Base-by-base conservation (phyloP, 169 alveolate genomes). In the Fabrea salina region DNA sequence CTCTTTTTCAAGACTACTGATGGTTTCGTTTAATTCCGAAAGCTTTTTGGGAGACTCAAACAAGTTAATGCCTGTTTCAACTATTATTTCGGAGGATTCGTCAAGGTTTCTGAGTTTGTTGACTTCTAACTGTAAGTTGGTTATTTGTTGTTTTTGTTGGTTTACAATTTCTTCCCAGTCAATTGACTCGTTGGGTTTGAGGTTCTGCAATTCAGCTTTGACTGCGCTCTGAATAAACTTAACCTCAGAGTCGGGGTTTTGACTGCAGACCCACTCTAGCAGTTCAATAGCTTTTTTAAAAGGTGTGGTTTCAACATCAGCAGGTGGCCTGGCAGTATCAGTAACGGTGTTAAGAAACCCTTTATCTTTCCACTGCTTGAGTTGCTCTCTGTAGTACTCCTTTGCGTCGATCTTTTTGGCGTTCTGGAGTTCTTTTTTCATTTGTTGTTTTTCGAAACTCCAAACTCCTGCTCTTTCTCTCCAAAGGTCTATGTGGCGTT, bases 391-490 rank as follows among this genome's bases (percentile, higher is more conserved):
- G 41, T 64, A 64, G 41, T 37, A 64, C 6, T 35, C 39, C 16
- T 51, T 16, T 4, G 75, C 57, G 5, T 64, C 54, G 0, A 58
- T 58, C 25, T 22, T 58, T 4, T 35, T 64, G 35, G 41, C 75
- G 30, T 64, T 64, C 6, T 64, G 57, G 19, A 64, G 19, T 5
- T 19, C 54, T 64, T 64, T 64, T 41, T 32, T 33, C 27, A 22
- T 39, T 13, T 13, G 16, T n/a, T 35, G 35, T 41, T 33, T 64
- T 40, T 64, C 75, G 35, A 39, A 39, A 35, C 41, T 56, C 50
- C 75, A 64, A 7, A 64, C 75, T 19, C 13, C 16, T 19, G 75
- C 75, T n/a, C 75, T 64, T 64, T 64, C 75, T 64, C 41, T 64
- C 33, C 75, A 64, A n/a, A 64, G 49, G 4, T 64, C 50, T 41